Percentiles rank a stretch among this genome's conserved stretches.
Evolutionary conservation across 306 rosid genomes (phyloP).

Genomic region (Cicer bijugum): DNA sequence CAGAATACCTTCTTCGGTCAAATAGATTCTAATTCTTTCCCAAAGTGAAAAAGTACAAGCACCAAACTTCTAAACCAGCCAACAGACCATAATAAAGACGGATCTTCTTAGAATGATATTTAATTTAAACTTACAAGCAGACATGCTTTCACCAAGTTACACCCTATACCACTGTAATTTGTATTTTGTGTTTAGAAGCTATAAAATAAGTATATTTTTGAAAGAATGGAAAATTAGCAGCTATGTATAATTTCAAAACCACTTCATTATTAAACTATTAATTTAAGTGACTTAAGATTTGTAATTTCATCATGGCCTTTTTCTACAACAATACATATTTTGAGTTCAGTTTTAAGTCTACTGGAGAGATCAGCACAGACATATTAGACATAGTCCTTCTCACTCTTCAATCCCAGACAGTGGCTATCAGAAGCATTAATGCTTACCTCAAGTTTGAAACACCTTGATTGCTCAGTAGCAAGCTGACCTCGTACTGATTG

Average conservation of each 20-base stretch:
- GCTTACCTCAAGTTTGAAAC: slow-evolving; percentile 94
- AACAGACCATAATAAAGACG: not conserved
- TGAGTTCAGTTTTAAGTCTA: not conserved
- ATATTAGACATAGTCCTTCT: not conserved
- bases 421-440: slow-evolving; percentile 26
- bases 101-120: slow-evolving; percentile 11
- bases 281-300: not conserved
- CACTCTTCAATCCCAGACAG: slow-evolving; percentile 7
- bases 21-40: not conserved
- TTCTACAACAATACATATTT: not conserved
- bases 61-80: not conserved
- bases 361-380: not conserved
- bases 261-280: not conserved
- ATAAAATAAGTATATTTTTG: not conserved
- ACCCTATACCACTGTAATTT: slow-evolving; percentile 3
- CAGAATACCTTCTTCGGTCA: slow-evolving; percentile 16
- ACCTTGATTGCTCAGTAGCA: slow-evolving; percentile 93
- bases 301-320: slow-evolving; percentile 5
- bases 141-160: not conserved
- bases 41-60: not conserved
- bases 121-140: slow-evolving; percentile 14
- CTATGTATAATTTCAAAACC: slow-evolving; percentile 19
- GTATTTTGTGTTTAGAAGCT: not conserved
- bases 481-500: slow-evolving; percentile 94
- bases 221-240: too few species aligned